Conservation (phyloP, 2,329 filamentous ascomycete genomes). For the Stagonosporopsis tanaceti region DNA sequence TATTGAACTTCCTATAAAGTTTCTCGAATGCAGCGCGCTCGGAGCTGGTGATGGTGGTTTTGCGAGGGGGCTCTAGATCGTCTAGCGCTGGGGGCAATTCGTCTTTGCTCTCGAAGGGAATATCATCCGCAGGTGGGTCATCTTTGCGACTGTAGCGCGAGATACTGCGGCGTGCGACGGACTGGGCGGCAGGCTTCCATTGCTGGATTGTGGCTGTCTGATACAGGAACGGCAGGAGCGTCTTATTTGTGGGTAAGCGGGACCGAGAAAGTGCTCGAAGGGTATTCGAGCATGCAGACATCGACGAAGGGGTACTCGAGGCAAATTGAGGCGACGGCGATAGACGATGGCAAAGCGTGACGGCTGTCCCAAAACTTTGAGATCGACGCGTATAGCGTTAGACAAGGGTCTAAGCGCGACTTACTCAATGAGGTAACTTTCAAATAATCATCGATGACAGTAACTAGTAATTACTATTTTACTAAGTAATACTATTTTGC, state of each 20-base stretch:
- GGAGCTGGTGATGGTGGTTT: constrained; percentile 46
- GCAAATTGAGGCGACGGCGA: constrained; percentile 3
- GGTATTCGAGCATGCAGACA: constrained; percentile 44
- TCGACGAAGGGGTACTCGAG: constrained; percentile 20
- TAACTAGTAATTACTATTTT: background rate
- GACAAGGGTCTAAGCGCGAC: constrained; percentile 15
- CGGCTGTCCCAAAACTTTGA: constrained; percentile 9
- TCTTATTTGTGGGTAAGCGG: constrained; percentile 43
- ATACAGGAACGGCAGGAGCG: constrained; percentile 73
- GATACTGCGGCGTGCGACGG: constrained; percentile 32
- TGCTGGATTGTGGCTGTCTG: constrained; percentile 70
- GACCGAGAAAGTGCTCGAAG: constrained; percentile 45
- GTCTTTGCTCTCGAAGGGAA: constrained; percentile 46
- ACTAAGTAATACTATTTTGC: background rate
- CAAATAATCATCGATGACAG: background rate
- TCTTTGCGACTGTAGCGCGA: constrained; percentile 42
- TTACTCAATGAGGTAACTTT: constrained; percentile 9
- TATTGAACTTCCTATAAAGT: constrained; percentile 41
- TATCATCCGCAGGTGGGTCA: constrained; percentile 59
- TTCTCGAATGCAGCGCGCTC: constrained; percentile 49
- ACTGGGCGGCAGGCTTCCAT: constrained; percentile 33
- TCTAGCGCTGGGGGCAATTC: constrained; percentile 45
- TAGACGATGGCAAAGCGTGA: constrained; percentile 2
- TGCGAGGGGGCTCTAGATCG: constrained; percentile 28
- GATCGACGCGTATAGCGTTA: constrained; percentile 9